These are phyloP conservation scores for Theileria orientalis DNA, from an alignment of 169 alveolate species.

Conservation along the genomic window DNA sequence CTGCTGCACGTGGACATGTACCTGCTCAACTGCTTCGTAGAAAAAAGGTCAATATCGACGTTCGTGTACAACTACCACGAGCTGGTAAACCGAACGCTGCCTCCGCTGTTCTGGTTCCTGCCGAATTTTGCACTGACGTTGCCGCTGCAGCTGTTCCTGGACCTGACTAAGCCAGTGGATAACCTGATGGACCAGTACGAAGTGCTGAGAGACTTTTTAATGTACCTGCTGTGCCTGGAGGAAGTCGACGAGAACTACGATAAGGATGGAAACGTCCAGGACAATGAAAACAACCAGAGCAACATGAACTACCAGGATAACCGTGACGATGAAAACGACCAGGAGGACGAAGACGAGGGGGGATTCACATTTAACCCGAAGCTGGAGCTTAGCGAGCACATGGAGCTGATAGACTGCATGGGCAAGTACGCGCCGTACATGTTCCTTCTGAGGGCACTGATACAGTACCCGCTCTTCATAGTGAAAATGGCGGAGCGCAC, in stretches of 20 bases:
- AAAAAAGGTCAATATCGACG: neutral
- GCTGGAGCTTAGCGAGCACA: slow-evolving; percentile 9
- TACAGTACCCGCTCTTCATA: slow-evolving; percentile 39
- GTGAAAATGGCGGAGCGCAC: slow-evolving; percentile 11
- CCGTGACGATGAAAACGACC: too few species aligned
- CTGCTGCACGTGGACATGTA: slow-evolving; percentile 57
- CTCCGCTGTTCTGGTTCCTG: slow-evolving; percentile 38
- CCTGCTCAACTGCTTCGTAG: slow-evolving; percentile 4
- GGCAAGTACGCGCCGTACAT: slow-evolving; percentile 27
- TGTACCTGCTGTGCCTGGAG: too few species aligned
- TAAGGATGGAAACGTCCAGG: slow-evolving; percentile 6
- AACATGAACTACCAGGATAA: too few species aligned
- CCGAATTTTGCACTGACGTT: slow-evolving; percentile 57
- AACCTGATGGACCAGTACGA: neutral
- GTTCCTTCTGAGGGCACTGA: slow-evolving; percentile 27
- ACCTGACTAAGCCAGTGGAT: neutral
- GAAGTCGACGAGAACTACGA: neutral
- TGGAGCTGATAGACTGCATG: neutral
- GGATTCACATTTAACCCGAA: neutral
- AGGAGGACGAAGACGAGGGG: slow-evolving; percentile 44
- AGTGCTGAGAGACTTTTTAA: neutral
- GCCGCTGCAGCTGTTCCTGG: slow-evolving; percentile 40
- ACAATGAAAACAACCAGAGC: slow-evolving; percentile 23
- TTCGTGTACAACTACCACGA: slow-evolving; percentile 5
- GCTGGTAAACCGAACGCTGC: neutral